Evolutionary conservation across 2,329 filamentous ascomycete species (phyloP), one percentile per base, ranked within the genome.

Genomic region (Didymellaceae sp.): DNA sequence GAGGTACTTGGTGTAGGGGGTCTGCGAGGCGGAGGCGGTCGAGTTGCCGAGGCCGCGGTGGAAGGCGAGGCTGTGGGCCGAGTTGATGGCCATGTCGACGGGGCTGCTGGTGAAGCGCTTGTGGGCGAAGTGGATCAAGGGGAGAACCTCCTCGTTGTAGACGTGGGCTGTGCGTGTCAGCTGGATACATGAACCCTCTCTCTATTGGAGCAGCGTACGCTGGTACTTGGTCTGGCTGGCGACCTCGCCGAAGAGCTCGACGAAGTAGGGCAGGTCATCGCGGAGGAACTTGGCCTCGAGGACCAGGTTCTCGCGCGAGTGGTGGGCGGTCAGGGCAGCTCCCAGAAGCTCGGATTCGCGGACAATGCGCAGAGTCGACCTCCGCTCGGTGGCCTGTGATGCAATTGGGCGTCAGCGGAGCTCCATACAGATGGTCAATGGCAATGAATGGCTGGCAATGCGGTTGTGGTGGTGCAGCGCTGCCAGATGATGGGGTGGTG

Each of bases 331-430:
- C 79, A 97, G 86, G 84, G 93, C 87, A 69, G 91, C 91, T 74
- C 95, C 94, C 61, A 99, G 86, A 56, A 99, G 88, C 80, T 99
- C 94, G 68, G 90, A 85, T 81, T 99, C 94, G 80, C 94, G 89
- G 72, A 87, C 89, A 75, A 99, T 96, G 74, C 92, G 90, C 70
- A 99, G 82, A 52, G 90, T 90, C 62, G 92, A 94, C 76, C 94
- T 88, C 78, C 88, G 89, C 65, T 86, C 77, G 67, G 94, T 99
- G 82, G 88, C 91, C 88, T 93, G 57, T 37, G 41, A 32, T 41
- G 47, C 41, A 34, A 51, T 51, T 51, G 47, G 20, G 47, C 41
- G 47, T 51, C 47, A 51, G 47, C 24, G 33, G 30, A 41, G 47
- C 34, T 45, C 35, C 13, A 16, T 26, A 18, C 32, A 21, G 17